A percentile compares a stretch with the other conserved stretches of the same genome.
Conservation (phyloP, 257 asterid genomes). For the Primulina tabacum region DNA sequence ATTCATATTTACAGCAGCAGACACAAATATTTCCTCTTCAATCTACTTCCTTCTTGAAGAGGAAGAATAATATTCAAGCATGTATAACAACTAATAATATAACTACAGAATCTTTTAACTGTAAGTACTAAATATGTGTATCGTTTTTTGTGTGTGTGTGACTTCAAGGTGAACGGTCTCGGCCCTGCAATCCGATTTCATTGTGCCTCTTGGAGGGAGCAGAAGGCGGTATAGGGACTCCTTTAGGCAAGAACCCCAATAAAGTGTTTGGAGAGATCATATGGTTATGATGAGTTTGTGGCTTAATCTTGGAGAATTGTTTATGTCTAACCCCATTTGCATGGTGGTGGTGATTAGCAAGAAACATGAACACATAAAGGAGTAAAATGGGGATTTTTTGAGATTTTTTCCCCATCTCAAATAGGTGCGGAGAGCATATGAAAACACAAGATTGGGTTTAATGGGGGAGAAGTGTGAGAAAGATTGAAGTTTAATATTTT, state of each 20-base stretch:
- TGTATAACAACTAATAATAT: background rate
- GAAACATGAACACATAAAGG: constrained; percentile 25
- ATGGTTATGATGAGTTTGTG: constrained; percentile 12
- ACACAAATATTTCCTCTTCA: background rate
- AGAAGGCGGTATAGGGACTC: constrained; percentile 74
- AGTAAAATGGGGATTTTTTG: constrained; percentile 22
- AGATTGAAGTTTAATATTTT: too few species aligned
- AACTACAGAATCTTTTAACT: too few species aligned
- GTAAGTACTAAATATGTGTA: background rate
- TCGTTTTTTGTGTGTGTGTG: background rate
- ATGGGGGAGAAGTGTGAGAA: background rate
- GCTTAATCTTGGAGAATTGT: constrained; percentile 40
- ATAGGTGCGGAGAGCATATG: background rate
- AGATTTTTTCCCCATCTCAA: constrained; percentile 33
- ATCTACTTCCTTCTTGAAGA: background rate
- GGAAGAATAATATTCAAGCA: background rate
- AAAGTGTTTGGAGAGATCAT: constrained; percentile 23
- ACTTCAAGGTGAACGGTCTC: constrained; percentile 31
- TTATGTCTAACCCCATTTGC: constrained; percentile 48
- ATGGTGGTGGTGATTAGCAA: constrained; percentile 20
- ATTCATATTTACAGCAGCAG: background rate
- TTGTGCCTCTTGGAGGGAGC: constrained; percentile 69
- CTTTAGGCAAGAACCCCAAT: constrained; percentile 59
- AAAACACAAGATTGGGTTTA: background rate
- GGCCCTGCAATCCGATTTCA: constrained; percentile 39